phyloP scores from a whole-genome alignment of 208 protist species.

The Herpetomonas samuelpessoai region DNA sequence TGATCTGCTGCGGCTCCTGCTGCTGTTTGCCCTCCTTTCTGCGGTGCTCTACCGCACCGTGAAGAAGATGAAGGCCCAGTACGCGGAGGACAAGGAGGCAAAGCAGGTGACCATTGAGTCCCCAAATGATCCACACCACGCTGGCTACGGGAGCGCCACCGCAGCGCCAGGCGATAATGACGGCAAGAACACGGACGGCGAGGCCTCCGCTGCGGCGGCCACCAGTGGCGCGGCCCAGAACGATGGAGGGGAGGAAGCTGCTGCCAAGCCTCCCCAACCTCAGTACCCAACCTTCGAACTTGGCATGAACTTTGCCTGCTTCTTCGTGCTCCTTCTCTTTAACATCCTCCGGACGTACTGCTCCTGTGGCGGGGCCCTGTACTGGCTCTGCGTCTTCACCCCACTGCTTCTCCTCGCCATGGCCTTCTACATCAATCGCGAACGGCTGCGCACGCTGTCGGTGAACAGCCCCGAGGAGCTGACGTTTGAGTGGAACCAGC shows the following conservation, averaged over 20 bases:
- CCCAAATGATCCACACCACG: not conserved
- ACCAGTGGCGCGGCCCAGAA: not conserved
- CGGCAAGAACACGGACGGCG: not conserved
- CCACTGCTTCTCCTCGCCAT: constrained; percentile 28
- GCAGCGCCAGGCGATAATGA: not conserved
- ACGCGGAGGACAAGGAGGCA: constrained; percentile 24
- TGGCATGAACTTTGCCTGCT: constrained; percentile 39
- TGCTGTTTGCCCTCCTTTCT: constrained; percentile 67
- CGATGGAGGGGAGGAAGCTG: not conserved
- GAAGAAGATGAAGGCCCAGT: constrained; percentile 58
- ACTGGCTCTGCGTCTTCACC: constrained; percentile 45
- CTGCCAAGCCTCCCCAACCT: constrained; percentile 20
- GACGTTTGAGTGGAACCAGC: constrained; percentile 57
- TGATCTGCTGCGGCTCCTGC: constrained; percentile 68
- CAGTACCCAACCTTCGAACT: constrained; percentile 66
- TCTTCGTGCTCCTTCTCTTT: constrained; percentile 64
- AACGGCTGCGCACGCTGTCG: constrained; percentile 29
- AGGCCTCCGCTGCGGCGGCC: not conserved
- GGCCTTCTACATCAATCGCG: constrained; percentile 38
- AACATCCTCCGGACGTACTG: constrained; percentile 44
- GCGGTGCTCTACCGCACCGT: constrained; percentile 62
- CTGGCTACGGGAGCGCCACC: constrained; percentile 9
- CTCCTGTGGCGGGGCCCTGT: constrained; percentile 42
- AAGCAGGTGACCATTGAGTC: constrained; percentile 20
- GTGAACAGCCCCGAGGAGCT: constrained; percentile 21